Evolutionary conservation across 768 basidiomycete genomes (phyloP).

Genomic region (Lentinula guzmanii): DNA sequence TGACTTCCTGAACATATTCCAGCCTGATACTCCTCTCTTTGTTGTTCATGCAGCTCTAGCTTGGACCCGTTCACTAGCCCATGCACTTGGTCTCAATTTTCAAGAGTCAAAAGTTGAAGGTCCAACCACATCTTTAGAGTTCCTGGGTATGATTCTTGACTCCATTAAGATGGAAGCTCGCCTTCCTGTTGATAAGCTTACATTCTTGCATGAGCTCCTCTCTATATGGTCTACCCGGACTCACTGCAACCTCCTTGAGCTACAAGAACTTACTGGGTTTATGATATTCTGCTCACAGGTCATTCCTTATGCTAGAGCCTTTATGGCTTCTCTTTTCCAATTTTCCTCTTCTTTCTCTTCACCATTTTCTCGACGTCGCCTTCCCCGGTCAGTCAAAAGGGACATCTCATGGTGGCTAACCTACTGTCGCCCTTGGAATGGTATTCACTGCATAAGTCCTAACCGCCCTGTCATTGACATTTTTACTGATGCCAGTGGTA

Average conservation of each 20-base stretch:
- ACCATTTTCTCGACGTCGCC: too few species aligned
- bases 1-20: constrained; percentile 26
- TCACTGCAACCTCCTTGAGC: constrained; percentile 16
- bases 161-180: constrained; percentile 23
- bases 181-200: constrained; percentile 23
- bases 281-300: constrained; percentile 28
- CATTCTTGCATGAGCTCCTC: constrained; percentile 17
- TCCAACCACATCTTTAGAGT: constrained; percentile 16
- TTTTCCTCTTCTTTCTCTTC: too few species aligned
- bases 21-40: background rate
- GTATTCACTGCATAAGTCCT: too few species aligned
- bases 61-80: constrained; percentile 22
- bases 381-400: too few species aligned
- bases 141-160: constrained; percentile 20
- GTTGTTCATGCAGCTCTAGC: constrained; percentile 13
- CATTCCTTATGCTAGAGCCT: constrained; percentile 21
- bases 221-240: constrained; percentile 12
- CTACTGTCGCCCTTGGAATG: too few species aligned
- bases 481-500: too few species aligned
- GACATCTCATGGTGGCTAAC: too few species aligned
- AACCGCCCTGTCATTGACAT: too few species aligned
- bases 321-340: constrained; percentile 17
- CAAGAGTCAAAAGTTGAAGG: constrained; percentile 19
- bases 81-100: constrained; percentile 23
- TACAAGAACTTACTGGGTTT: constrained; percentile 25